Evolutionary conservation across 768 basidiomycete species (phyloP).

Genomic region (Cyathus striatus): DNA sequence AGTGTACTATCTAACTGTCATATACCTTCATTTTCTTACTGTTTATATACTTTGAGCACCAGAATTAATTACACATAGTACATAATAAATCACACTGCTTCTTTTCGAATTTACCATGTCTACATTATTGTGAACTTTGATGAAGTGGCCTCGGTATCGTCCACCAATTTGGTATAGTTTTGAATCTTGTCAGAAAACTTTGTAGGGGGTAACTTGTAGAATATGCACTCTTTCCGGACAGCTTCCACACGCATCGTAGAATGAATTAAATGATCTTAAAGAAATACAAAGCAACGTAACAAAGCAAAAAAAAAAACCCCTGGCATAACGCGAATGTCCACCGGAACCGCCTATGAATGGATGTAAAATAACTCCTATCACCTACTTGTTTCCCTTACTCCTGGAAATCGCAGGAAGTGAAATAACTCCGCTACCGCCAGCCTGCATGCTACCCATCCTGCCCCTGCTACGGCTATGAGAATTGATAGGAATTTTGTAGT

Average conservation of each 20-base stretch:
- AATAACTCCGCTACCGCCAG: constrained; percentile 9
- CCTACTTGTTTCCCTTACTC: neutral
- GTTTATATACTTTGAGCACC: no score
- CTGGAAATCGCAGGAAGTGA: constrained; percentile 3
- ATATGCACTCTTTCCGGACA: neutral
- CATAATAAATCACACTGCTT: no score
- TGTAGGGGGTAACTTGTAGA: no score
- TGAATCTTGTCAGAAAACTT: no score
- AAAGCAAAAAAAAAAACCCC: neutral
- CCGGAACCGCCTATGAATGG: neutral
- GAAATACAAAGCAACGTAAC: constrained; percentile 3
- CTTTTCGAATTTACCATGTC: no score
- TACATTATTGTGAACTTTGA: no score
- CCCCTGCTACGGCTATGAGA: constrained; percentile 17
- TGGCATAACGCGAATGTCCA: neutral
- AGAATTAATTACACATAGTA: no score
- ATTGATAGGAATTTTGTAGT: constrained; percentile 33
- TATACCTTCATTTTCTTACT: no score
- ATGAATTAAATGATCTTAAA: neutral
- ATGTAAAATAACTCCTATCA: constrained; percentile 1
- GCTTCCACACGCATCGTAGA: neutral
- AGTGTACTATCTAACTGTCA: no score
- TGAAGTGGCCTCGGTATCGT: no score
- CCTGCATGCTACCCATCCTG: constrained; percentile 27
- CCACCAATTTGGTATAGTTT: no score